Conservation (phyloP, 1,139 yeast genomes). For the Geotrichum klebahnii region DNA sequence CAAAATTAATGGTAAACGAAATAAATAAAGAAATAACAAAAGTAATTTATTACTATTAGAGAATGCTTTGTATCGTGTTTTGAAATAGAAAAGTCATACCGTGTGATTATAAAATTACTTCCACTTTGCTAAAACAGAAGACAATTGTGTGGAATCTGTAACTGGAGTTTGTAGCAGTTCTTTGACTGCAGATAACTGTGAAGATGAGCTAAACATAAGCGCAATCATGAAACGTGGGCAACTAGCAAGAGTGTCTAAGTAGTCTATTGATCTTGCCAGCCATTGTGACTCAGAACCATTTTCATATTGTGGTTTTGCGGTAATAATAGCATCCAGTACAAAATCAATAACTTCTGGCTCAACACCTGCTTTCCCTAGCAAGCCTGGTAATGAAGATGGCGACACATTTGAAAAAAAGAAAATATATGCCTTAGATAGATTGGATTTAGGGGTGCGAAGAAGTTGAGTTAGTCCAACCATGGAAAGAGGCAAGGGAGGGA, state of each 20-base stretch:
- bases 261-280: constrained; percentile 15
- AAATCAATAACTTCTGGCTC: constrained; percentile 56
- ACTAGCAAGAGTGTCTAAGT: constrained; percentile 18
- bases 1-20: constrained; percentile 1
- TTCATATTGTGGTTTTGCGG: background rate
- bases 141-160: background rate
- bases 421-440: constrained; percentile 39
- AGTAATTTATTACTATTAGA: background rate
- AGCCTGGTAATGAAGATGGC: constrained; percentile 29
- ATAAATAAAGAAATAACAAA: background rate
- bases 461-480: constrained; percentile 26
- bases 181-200: constrained; percentile 3
- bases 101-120: background rate
- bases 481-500: constrained; percentile 31
- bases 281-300: constrained; percentile 1
- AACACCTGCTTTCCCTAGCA: constrained; percentile 50
- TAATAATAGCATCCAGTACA: constrained; percentile 46
- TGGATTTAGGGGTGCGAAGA: constrained; percentile 28
- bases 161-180: background rate
- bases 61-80: background rate
- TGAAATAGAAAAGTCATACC: background rate
- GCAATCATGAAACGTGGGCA: constrained; percentile 25
- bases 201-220: constrained; percentile 20
- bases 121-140: constrained; percentile 10
- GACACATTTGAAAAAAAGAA: constrained; percentile 42